Percentiles rank a stretch among this genome's conserved stretches.
Evolutionary conservation across 345 rosid genomes (phyloP).

Genomic region (Syzygium aromaticum): DNA sequence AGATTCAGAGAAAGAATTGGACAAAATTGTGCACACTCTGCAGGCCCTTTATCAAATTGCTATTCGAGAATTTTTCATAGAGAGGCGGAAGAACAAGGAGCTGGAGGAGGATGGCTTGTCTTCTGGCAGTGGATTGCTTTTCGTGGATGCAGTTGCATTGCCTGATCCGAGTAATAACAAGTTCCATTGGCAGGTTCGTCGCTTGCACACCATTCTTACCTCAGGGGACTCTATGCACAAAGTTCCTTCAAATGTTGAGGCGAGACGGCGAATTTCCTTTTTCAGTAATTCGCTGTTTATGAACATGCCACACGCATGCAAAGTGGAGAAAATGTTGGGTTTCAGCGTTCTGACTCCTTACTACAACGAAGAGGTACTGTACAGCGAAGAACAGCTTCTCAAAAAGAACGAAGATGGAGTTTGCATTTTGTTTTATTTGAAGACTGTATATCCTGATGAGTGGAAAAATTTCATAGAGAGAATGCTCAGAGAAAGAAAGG

Average conservation of each 20-base stretch:
- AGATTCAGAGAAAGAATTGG: slow-evolving; percentile 38
- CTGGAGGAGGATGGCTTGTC: slow-evolving; percentile 57
- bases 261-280: slow-evolving; percentile 82
- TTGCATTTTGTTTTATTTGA: slow-evolving; percentile 70
- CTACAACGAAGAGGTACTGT: slow-evolving; percentile 75
- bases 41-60: slow-evolving; percentile 81
- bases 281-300: slow-evolving; percentile 89
- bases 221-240: slow-evolving; percentile 74
- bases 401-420: slow-evolving; percentile 89
- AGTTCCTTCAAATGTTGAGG: slow-evolving; percentile 75
- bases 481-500: slow-evolving; percentile 75
- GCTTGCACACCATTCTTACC: slow-evolving; percentile 72
- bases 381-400: slow-evolving; percentile 75
- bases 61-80: slow-evolving; percentile 55
- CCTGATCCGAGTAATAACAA: slow-evolving; percentile 53
- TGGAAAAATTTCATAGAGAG: slow-evolving; percentile 85
- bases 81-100: slow-evolving; percentile 48
- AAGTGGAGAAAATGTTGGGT: slow-evolving; percentile 94
- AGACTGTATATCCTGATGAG: slow-evolving; percentile 80
- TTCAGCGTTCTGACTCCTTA: slow-evolving; percentile 89
- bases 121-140: slow-evolving; percentile 53
- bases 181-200: slow-evolving; percentile 73
- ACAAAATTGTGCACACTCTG: slow-evolving; percentile 57
- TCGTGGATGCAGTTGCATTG: slow-evolving; percentile 57
- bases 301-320: slow-evolving; percentile 94